A percentile compares a stretch with the other conserved stretches of the same genome.
phyloP scores from a whole-genome alignment of 768 basidiomycete species.

The Lyophyllum shimeji region DNA sequence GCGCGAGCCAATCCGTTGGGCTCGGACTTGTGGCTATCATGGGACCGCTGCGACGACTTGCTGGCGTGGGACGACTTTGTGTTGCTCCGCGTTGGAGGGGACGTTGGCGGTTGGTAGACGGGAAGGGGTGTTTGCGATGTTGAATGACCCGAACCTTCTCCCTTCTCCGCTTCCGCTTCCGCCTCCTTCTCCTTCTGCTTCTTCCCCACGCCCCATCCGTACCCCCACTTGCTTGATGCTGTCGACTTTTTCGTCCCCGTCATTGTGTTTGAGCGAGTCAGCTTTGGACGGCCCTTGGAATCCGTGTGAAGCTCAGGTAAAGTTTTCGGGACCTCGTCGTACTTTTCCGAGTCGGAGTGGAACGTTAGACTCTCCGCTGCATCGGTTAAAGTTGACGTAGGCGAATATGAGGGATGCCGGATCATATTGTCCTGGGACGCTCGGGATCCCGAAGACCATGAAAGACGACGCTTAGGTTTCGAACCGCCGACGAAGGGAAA shows the following conservation, averaged over 20 bases:
- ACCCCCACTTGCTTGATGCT: constrained; percentile 56
- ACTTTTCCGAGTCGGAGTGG: constrained; percentile 60
- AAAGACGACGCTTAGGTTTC: constrained; percentile 47
- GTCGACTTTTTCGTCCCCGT: constrained; percentile 57
- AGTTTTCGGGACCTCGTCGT: constrained; percentile 44
- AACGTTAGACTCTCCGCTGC: constrained; percentile 52
- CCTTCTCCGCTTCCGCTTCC: constrained; percentile 29
- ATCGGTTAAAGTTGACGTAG: constrained; percentile 41
- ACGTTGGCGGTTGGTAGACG: constrained; percentile 37
- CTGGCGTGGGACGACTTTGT: constrained; percentile 39
- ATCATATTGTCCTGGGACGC: constrained; percentile 30
- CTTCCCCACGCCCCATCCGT: constrained; percentile 68
- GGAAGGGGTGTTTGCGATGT: constrained; percentile 35
- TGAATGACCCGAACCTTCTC: constrained; percentile 24
- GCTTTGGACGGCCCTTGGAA: constrained; percentile 40
- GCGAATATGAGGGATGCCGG: constrained; percentile 43
- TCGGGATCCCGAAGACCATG: constrained; percentile 39
- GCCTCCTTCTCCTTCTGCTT: constrained; percentile 45
- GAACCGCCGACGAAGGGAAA: constrained; percentile 52
- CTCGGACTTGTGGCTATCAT: constrained; percentile 1
- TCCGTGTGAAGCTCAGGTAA: constrained; percentile 31
- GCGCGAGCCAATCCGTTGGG: constrained; percentile 2
- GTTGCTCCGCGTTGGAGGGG: constrained; percentile 34
- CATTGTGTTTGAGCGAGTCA: constrained; percentile 52
- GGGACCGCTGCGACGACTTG: constrained; percentile 26